Evolutionary conservation across 2,329 filamentous ascomycete genomes (phyloP).

Genomic region (Trichoderma atrobrunneum): DNA sequence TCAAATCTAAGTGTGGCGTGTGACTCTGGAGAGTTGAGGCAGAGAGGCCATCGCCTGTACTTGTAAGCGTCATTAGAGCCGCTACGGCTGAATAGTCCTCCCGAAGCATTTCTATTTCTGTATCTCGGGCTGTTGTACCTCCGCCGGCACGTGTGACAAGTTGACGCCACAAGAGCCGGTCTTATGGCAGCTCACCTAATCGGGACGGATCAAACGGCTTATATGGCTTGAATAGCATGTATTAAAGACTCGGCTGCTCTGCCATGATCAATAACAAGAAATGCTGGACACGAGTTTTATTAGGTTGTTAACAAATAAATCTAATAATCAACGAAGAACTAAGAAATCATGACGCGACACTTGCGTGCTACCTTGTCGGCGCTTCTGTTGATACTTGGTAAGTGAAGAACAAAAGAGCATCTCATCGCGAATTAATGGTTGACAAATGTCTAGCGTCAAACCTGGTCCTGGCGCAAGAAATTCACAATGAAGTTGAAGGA

Average conservation of each 20-base stretch:
- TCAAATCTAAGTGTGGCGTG: neutral
- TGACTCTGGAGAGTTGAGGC: neutral
- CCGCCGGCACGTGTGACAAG: neutral
- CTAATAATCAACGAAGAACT: neutral
- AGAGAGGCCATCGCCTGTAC: neutral
- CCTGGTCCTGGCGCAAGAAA: neutral
- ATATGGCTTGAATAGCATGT: neutral
- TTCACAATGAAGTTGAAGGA: neutral
- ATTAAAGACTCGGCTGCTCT: neutral
- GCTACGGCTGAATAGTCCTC: constrained; percentile 12
- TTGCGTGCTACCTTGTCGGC: neutral
- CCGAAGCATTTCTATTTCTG: constrained; percentile 5
- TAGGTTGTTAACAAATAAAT: neutral
- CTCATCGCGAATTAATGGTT: neutral
- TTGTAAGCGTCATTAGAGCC: neutral
- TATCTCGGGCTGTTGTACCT: neutral
- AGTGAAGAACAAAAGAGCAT: neutral
- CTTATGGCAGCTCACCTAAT: neutral
- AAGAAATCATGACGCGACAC: neutral
- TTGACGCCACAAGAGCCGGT: neutral
- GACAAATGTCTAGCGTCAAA: neutral
- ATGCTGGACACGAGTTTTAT: neutral
- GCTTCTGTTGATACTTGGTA: neutral
- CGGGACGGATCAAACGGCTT: neutral
- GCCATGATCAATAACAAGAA: neutral